phyloP scores from a whole-genome alignment of 139 green algal species.

The Haematococcus sp. region DNA sequence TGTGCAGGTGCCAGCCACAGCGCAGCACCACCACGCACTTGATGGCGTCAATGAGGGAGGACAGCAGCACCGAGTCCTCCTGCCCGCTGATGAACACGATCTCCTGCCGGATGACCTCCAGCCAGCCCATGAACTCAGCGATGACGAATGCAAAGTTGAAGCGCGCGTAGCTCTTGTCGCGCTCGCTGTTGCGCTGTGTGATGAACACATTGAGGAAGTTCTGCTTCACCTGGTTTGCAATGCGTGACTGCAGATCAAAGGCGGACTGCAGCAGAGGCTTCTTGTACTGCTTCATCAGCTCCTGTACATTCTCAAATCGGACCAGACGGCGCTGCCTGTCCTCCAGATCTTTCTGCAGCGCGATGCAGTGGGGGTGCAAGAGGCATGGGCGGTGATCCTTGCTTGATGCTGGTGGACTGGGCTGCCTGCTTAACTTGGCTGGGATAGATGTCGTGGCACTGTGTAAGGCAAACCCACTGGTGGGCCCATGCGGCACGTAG shows the following conservation, averaged over 20 bases:
- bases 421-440: too few relatives aligned
- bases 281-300: constrained; percentile 39
- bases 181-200: neutral
- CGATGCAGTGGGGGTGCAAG: too few relatives aligned
- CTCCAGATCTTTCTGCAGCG: constrained; percentile 30
- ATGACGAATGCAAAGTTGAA: constrained; percentile 32
- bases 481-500: too few relatives aligned
- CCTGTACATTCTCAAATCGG: constrained; percentile 27
- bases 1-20: too few relatives aligned
- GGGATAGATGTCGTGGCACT: too few relatives aligned
- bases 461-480: too few relatives aligned
- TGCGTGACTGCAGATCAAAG: constrained; percentile 31
- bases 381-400: too few relatives aligned
- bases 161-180: constrained; percentile 29
- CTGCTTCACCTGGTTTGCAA: constrained; percentile 20
- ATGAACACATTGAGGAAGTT: constrained; percentile 35
- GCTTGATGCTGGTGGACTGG: too few relatives aligned
- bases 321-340: constrained; percentile 22
- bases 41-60: too few relatives aligned
- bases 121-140: constrained; percentile 39
- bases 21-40: too few relatives aligned
- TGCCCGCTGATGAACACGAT: constrained; percentile 34
- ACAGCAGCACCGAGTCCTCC: neutral
- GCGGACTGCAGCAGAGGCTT: constrained; percentile 38
- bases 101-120: constrained; percentile 39